phyloP scores from a whole-genome alignment of 1,139 yeast species.

The Keqinozyma sinolaborantium region DNA sequence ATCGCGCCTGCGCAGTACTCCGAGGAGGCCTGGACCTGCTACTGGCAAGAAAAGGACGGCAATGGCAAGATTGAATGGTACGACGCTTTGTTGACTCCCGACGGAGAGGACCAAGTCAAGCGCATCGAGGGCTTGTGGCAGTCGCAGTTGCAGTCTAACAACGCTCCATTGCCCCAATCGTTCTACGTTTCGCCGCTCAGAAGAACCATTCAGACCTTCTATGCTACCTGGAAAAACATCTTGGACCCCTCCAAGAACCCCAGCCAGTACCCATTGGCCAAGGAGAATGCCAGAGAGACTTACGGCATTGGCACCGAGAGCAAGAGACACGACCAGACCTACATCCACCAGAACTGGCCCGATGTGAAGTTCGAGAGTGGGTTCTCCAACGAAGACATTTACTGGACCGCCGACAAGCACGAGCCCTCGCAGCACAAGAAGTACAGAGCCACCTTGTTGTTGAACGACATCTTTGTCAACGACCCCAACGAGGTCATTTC shows the following conservation, averaged over 20 bases:
- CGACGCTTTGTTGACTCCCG: slow-evolving; percentile 33
- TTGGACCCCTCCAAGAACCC: slow-evolving; percentile 7
- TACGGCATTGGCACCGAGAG: slow-evolving; percentile 38
- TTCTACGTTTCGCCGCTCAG: slow-evolving; percentile 34
- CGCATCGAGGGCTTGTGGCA: slow-evolving; percentile 16
- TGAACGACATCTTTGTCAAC: slow-evolving; percentile 27
- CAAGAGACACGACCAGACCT: slow-evolving; percentile 25
- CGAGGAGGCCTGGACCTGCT: slow-evolving; percentile 27
- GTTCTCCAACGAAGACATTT: slow-evolving; percentile 24
- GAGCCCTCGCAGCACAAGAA: slow-evolving; percentile 24
- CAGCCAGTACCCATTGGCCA: slow-evolving; percentile 27
- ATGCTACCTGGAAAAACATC: slow-evolving; percentile 21
- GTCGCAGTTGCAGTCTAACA: slow-evolving; percentile 11
- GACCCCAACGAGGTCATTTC: slow-evolving; percentile 26
- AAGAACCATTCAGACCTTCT: slow-evolving; percentile 33
- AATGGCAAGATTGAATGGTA: slow-evolving; percentile 30
- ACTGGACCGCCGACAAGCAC: slow-evolving; percentile 22
- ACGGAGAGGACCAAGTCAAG: slow-evolving; percentile 20
- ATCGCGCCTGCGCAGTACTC: slow-evolving; percentile 20
- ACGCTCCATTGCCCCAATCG: slow-evolving; percentile 24
- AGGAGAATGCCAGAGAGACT: slow-evolving; percentile 33
- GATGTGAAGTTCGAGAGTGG: slow-evolving; percentile 25
- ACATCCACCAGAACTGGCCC: slow-evolving; percentile 20
- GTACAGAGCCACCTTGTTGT: slow-evolving; percentile 24
- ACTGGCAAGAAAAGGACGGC: slow-evolving; percentile 28